Conservation (phyloP, 257 asterid genomes). For the Solanum dulcamara region DNA sequence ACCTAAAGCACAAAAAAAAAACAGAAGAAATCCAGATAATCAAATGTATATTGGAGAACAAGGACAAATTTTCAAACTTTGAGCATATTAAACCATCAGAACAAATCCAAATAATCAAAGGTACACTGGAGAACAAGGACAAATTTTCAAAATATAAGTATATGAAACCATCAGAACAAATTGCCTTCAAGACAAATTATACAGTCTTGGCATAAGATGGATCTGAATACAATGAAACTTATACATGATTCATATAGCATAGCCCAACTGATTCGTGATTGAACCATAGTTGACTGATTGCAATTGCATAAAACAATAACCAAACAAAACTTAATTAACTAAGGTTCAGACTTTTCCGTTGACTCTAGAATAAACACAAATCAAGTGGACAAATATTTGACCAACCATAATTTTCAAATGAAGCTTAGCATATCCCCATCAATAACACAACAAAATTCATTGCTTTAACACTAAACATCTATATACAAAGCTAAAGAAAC, state of each 20-base stretch:
- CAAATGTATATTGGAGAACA: background rate
- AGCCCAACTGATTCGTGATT: background rate
- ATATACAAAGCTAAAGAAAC: background rate
- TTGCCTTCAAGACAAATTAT: background rate
- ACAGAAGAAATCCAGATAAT: background rate
- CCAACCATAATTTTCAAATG: background rate
- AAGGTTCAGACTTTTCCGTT: background rate
- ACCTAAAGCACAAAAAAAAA: slow-evolving; percentile 31
- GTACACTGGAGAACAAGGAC: background rate
- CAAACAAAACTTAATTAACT: background rate
- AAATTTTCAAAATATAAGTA: background rate
- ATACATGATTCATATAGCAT: background rate
- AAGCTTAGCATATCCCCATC: background rate
- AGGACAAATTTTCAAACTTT: background rate
- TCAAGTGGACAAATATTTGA: background rate
- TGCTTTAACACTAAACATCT: background rate
- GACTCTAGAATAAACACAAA: background rate
- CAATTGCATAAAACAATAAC: background rate
- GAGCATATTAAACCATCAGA: background rate
- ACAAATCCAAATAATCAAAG: background rate
- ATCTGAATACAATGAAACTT: background rate
- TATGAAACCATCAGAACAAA: background rate
- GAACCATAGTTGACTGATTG: background rate
- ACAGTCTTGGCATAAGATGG: background rate
- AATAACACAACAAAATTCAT: background rate